phyloP scores from a whole-genome alignment of 495 filamentous ascomycete species.

The Amniculicola lignicola region DNA sequence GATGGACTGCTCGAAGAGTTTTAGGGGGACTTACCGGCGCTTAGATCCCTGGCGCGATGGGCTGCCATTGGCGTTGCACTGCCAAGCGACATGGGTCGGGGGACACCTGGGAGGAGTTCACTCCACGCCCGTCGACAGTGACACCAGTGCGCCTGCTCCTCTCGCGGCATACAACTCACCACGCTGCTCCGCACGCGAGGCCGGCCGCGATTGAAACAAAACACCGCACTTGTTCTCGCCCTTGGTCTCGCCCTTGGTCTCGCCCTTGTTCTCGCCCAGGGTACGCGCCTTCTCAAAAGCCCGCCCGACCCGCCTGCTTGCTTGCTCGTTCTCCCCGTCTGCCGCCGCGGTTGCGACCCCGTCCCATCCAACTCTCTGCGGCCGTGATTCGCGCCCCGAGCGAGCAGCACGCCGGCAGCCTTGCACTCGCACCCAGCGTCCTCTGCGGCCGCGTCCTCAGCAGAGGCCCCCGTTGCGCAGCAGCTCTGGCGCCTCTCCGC shows the following conservation, averaged over 20 bases:
- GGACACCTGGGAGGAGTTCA: neutral
- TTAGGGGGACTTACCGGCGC: constrained; percentile 13
- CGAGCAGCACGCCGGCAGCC: constrained; percentile 18
- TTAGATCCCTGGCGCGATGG: constrained; percentile 19
- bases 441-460: neutral
- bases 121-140: neutral
- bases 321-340: neutral
- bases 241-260: neutral
- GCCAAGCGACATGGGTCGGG: constrained; percentile 3
- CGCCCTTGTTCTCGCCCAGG: too few species aligned
- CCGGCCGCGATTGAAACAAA: constrained; percentile 18
- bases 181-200: neutral
- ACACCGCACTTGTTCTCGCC: constrained; percentile 4
- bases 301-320: neutral
- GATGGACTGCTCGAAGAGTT: constrained; percentile 5
- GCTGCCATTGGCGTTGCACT: constrained; percentile 5
- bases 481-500: constrained; percentile 14
- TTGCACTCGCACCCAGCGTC: constrained; percentile 10
- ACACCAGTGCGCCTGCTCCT: constrained; percentile 4
- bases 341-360: neutral
- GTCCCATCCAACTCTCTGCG: neutral
- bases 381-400: constrained; percentile 15
- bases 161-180: neutral
- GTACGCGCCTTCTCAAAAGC: neutral
- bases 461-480: neutral